Conservation (phyloP, 768 basidiomycete genomes). For the Xerocomellus chrysenteron region DNA sequence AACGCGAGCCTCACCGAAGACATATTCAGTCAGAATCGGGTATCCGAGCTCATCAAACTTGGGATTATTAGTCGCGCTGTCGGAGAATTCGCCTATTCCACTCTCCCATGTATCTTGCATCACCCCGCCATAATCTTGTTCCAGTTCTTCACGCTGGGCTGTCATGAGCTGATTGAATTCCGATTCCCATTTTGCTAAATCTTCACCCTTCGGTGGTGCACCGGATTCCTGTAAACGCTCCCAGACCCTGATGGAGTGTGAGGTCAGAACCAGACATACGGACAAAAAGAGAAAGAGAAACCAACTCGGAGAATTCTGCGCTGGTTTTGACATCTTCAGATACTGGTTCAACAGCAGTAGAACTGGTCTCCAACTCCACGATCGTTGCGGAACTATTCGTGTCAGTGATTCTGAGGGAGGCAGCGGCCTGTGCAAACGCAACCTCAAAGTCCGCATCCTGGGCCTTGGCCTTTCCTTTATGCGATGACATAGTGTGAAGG, state of each 20-base stretch:
- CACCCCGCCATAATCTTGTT: constrained; percentile 56
- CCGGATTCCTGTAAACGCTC: constrained; percentile 58
- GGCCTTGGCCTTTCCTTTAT: constrained; percentile 77
- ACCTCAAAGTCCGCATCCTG: constrained; percentile 80
- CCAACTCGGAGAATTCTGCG: constrained; percentile 56
- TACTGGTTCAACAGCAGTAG: constrained; percentile 41
- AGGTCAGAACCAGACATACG: constrained; percentile 1
- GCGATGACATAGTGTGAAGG: constrained; percentile 20
- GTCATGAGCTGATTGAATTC: constrained; percentile 80
- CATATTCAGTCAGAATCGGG: constrained; percentile 69
- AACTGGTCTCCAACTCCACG: constrained; percentile 50
- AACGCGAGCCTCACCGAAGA: constrained; percentile 60
- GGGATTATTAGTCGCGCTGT: constrained; percentile 31
- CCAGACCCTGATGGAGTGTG: constrained; percentile 50
- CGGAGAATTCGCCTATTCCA: constrained; percentile 46
- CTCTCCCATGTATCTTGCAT: constrained; percentile 69
- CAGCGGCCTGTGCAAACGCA: constrained; percentile 70
- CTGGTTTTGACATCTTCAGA: constrained; percentile 30
- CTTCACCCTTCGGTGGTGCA: constrained; percentile 55
- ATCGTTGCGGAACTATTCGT: constrained; percentile 45
- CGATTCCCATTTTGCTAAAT: constrained; percentile 78
- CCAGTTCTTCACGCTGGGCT: constrained; percentile 60
- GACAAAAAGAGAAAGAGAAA: neutral
- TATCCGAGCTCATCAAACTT: constrained; percentile 73
- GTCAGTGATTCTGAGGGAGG: constrained; percentile 47